These are phyloP conservation scores for Microdochium nivale DNA, from an alignment of 2,329 filamentous ascomycete species.

Conservation along the genomic window DNA sequence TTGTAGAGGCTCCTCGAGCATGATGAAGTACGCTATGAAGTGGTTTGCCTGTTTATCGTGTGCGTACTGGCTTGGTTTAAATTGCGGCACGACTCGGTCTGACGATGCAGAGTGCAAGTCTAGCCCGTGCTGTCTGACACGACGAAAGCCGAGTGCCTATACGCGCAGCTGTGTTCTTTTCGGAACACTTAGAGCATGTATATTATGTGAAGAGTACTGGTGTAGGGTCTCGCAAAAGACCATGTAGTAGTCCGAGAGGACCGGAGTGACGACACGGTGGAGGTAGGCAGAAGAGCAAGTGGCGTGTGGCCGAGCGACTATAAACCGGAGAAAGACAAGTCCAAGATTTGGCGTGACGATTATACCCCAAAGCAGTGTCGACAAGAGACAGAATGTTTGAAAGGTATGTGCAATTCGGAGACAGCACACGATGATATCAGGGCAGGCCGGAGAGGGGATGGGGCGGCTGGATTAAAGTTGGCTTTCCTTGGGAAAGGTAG, in stretches of 20 bases:
- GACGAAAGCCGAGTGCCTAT: neutral
- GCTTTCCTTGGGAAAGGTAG: conserved; percentile 2
- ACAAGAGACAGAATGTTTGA: neutral
- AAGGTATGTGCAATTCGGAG: neutral
- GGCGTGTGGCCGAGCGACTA: too few relatives aligned
- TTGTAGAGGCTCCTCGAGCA: neutral
- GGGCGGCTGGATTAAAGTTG: neutral
- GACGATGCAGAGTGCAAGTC: neutral
- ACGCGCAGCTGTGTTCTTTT: neutral
- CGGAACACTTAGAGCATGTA: neutral
- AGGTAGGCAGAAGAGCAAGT: too few relatives aligned
- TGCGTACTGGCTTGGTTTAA: neutral
- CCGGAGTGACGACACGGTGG: too few relatives aligned
- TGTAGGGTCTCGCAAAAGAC: conserved; percentile 1
- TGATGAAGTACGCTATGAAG: neutral
- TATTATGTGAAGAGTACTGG: neutral
- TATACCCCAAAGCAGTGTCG: neutral
- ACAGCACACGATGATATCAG: neutral
- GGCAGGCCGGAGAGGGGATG: neutral
- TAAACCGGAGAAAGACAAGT: too few relatives aligned
- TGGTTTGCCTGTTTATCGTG: neutral
- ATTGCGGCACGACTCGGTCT: neutral
- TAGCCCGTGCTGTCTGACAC: neutral
- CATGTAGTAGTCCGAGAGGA: neutral
- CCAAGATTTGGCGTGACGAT: neutral